Base-by-base conservation (phyloP, 129 eudicot genomes). In the Tagetes erecta region DNA sequence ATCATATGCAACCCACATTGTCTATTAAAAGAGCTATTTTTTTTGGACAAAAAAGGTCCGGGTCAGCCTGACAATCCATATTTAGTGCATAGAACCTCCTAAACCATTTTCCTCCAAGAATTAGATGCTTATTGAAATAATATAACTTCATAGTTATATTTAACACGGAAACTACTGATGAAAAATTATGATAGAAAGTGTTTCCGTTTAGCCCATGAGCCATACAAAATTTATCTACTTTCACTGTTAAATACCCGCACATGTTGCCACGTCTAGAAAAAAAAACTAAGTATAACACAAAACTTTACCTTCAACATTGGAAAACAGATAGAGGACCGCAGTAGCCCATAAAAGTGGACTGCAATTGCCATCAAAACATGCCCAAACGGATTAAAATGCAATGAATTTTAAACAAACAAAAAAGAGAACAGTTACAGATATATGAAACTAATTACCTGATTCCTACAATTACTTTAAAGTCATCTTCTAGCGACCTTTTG, bases 401-500 rank as follows among this genome's bases (percentile, higher is more conserved):
- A 74, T 41, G 67, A 10, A 27, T 8, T 51, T 0, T 51, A 51
- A 10, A 44, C 50, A 67, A 34, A 38, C 9, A 39, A 47, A 52
- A 14, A 52, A 52, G 14, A 14, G 31, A 12, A 52, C n/a, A 52
- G 5, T 14, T 6, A 2, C 58, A 52, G 46, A 78, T 52, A 53
- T 36, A 63, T 10, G 58, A 52, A n/a, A 5, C 58, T 52, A 35
- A 45, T 11, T 82, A 92, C 97, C 93, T 87, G 80, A 92, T 84
- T 69, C 98, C 98, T 49, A 92, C 98, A 74, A 92, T 78, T 11
- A 87, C 79, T 82, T 89, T 92, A 81, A 92, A 92, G 71, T 92
- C 98, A n/a, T 89, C 98, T 84, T 92, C 98, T 4, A 92, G 78
- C 58, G 98, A 89, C 74, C 96, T 84, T 83, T 87, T 92, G 47